A percentile compares a stretch with the other conserved stretches of the same genome.
Conservation (phyloP, 169 alveolate genomes). For the Blepharisma undulans region DNA sequence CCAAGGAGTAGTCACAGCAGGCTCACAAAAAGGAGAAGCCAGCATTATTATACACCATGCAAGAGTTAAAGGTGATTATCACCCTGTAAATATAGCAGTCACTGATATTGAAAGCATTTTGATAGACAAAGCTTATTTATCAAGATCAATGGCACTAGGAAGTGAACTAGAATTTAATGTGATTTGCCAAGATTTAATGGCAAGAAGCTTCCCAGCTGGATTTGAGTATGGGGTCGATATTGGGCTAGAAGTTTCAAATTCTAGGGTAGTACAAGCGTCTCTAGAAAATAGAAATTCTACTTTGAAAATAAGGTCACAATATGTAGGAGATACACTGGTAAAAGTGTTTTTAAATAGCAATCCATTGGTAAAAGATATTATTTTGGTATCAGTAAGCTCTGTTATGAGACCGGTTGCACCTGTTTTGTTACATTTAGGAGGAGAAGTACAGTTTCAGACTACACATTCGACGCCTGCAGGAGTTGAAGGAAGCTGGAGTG, state of each 20-base stretch:
- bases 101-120: constrained; percentile 48
- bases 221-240: constrained; percentile 58
- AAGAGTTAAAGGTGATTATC: constrained; percentile 47
- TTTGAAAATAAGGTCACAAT: constrained; percentile 43
- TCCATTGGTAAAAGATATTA: constrained; percentile 48
- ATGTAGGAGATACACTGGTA: constrained; percentile 54
- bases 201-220: constrained; percentile 52
- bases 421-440: constrained; percentile 52
- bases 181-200: constrained; percentile 61
- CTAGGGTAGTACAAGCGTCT: constrained; percentile 48
- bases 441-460: constrained; percentile 50
- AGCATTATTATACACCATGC: constrained; percentile 54
- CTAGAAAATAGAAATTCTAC: constrained; percentile 49
- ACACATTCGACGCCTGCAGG: constrained; percentile 44
- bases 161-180: constrained; percentile 44
- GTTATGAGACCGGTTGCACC: constrained; percentile 56
- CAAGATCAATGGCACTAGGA: constrained; percentile 60
- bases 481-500: constrained; percentile 28
- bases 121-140: constrained; percentile 50
- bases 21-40: constrained; percentile 56
- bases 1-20: constrained; percentile 43
- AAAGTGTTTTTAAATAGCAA: constrained; percentile 40
- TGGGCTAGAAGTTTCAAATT: constrained; percentile 54
- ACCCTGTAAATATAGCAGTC: constrained; percentile 48
- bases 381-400: constrained; percentile 46